Base-by-base conservation (phyloP, 1,284 basidiomycete genomes). In the Cystobasidiaceae sp. region DNA sequence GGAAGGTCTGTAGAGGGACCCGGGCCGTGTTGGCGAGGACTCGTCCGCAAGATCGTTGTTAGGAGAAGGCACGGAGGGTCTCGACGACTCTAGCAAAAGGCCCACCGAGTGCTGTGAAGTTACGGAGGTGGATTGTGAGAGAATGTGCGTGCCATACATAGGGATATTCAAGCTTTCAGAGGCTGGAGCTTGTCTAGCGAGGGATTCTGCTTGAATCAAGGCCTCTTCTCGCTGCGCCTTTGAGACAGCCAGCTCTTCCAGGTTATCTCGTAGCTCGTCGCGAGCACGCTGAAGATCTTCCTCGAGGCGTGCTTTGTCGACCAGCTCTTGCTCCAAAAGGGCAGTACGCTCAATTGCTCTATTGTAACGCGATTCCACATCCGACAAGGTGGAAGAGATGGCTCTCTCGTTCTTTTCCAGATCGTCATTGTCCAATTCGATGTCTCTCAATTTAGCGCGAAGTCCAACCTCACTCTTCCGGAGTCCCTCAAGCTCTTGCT, bases 361-460 rank as follows among this genome's bases (percentile, higher is more conserved):
- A 70, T 92, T 86, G 79, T 97, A 97, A 28, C 68, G 37, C 69
- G 83, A 81, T 79, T 98, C 94, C 74, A 92, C 82, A 77, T 98
- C 96, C 1, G 88, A 86, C 65, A 97, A 80, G 71, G 90, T 70
- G n/a, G 71, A 71, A 19, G 69, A 66, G 34, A 70, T 71, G n/a
- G 70, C 71, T 13, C 72, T 55, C 43, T 71, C 73, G 51, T 67
- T 71, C 59, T 72, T 73, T 52, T 97, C 93, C 67, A 97, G 81
- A 78, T 96, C 91, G 74, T 97, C 93, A 74, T 96, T 96, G 37
- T 93, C 93, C 85, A 96, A 87, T 78, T 97, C 93, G 52, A 96
- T 81, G 73, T 94, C 91, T 90, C 85, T 30, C 50, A 72, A 34
- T 45, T 60, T 67, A 1, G 39, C 52, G 23, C 70, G 66, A 41